phyloP scores from a whole-genome alignment of 2,329 filamentous ascomycete species.

The Penicillium sp. region DNA sequence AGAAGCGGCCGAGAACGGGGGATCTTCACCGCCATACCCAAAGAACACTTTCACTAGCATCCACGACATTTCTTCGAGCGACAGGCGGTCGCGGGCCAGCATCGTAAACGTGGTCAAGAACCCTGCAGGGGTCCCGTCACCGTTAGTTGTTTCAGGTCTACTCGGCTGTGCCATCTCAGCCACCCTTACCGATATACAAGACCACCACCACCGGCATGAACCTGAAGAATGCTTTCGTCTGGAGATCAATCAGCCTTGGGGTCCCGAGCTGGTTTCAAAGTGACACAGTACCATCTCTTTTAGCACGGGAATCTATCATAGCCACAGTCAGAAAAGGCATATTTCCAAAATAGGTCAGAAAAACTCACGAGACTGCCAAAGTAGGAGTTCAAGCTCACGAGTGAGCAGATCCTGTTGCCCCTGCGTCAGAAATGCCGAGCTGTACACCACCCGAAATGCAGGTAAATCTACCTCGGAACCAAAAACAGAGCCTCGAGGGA shows the following conservation, averaged over 20 bases:
- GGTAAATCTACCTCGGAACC: conserved; percentile 60
- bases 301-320: conserved; percentile 70
- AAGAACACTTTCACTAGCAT: conserved; percentile 63
- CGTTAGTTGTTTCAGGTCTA: neutral
- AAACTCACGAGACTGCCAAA: conserved; percentile 58
- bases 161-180: conserved; percentile 13
- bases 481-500: conserved; percentile 86
- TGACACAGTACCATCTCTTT: conserved; percentile 71
- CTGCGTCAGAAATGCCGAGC: conserved; percentile 16
- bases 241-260: conserved; percentile 28
- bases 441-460: neutral
- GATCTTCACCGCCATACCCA: conserved; percentile 44
- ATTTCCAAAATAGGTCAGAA: neutral
- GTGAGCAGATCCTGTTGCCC: conserved; percentile 68
- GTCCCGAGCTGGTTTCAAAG: neutral
- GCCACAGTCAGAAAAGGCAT: neutral
- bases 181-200: conserved; percentile 65
- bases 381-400: conserved; percentile 82
- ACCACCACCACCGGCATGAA: conserved; percentile 76
- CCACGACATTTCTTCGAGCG: conserved; percentile 58
- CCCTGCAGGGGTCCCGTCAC: conserved; percentile 43
- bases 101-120: conserved; percentile 78
- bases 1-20: conserved; percentile 17
- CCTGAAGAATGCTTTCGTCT: conserved; percentile 83
- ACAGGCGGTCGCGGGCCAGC: conserved; percentile 58